Conservation (phyloP, 163 green algal genomes). For the Scenedesmus sp. region DNA sequence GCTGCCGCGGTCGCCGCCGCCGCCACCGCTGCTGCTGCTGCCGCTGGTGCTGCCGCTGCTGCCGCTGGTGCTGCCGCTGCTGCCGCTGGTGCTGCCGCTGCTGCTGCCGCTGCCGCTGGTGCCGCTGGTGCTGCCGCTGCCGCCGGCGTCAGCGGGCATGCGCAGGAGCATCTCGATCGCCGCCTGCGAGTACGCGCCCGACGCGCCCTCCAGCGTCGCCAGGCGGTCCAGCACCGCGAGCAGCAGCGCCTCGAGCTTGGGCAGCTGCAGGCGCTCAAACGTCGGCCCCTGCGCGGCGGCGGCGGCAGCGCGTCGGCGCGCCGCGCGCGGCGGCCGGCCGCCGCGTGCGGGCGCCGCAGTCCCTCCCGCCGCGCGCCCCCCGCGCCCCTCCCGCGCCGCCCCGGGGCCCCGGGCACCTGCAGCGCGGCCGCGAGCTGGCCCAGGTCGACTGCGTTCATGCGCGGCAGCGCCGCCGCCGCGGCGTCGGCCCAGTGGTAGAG, state of each 20-base stretch:
- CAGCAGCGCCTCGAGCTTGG: constrained; percentile 34
- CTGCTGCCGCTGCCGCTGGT: background rate
- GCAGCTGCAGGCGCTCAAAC: constrained; percentile 19
- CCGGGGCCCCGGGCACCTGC: no score
- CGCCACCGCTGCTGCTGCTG: background rate
- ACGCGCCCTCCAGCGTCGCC: constrained; percentile 3
- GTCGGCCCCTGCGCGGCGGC: constrained; percentile 6
- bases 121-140: no score
- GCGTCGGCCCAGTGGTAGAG: constrained; percentile 38
- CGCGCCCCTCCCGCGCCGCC: no score
- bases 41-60: constrained; percentile 1
- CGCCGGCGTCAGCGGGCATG: background rate
- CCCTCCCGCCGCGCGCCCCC: no score
- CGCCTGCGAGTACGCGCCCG: constrained; percentile 25
- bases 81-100: no score
- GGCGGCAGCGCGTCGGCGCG: no score
- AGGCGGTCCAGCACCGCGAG: constrained; percentile 21
- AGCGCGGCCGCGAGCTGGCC: constrained; percentile 35
- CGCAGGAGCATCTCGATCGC: constrained; percentile 33
- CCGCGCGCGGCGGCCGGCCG: no score
- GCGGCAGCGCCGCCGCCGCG: background rate
- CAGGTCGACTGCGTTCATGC: constrained; percentile 39
- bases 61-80: no score
- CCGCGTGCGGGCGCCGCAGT: no score
- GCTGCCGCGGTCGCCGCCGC: no score